These are phyloP conservation scores for Neonectria coccinea DNA, from an alignment of 2,329 filamentous ascomycete species.

Conservation along the genomic window DNA sequence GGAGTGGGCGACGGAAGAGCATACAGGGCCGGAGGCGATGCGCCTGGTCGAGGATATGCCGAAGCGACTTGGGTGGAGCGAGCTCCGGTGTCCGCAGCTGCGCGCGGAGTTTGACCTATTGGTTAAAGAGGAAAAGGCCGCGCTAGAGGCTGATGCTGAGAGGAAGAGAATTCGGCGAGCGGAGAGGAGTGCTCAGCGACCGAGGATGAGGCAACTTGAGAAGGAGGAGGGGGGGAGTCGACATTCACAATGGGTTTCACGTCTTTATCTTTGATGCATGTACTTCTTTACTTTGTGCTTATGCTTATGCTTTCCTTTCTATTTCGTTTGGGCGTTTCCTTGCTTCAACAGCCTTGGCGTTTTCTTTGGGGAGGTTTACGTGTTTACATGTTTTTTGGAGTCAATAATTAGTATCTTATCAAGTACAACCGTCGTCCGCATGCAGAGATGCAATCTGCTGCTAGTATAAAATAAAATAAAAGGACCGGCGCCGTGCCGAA, in stretches of 20 bases:
- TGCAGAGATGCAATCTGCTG: neutral
- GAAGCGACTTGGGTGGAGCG: slow-evolving; percentile 8
- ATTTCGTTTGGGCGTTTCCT: neutral
- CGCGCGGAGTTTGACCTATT: neutral
- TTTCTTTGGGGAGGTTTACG: neutral
- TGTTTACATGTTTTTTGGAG: neutral
- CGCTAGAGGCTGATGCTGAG: neutral
- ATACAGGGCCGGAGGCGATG: neutral
- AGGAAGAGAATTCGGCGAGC: neutral
- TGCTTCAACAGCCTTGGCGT: neutral
- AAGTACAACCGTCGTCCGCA: neutral
- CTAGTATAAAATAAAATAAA: neutral
- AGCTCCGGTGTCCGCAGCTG: neutral
- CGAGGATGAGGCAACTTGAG: neutral
- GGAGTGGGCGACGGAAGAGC: neutral
- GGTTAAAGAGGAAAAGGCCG: neutral
- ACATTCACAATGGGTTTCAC: neutral
- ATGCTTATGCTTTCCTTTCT: neutral
- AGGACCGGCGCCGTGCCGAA: neutral
- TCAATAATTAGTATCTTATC: neutral
- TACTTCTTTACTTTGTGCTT: neutral
- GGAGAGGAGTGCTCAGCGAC: too few species aligned
- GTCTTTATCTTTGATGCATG: neutral
- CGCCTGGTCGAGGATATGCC: slow-evolving; percentile 3
- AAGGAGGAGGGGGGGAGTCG: neutral